phyloP scores from a whole-genome alignment of 2,329 filamentous ascomycete species.

The Ceratocystis smalleyi region DNA sequence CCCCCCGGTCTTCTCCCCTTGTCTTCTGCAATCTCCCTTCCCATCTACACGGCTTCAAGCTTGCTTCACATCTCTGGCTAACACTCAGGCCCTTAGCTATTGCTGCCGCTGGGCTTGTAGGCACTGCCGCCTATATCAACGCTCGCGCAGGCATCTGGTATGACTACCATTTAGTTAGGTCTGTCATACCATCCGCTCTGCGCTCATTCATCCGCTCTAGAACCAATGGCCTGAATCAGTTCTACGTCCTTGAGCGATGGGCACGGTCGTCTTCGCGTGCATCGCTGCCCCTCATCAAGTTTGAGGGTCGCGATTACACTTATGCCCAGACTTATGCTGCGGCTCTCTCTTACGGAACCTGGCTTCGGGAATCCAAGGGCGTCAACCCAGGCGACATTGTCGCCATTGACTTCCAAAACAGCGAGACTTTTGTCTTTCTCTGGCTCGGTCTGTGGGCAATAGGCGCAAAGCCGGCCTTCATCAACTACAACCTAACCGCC shows the following conservation, averaged over 20 bases:
- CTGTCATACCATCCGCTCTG: constrained; percentile 28
- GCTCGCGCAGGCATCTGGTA: constrained; percentile 52
- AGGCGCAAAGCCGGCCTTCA: constrained; percentile 67
- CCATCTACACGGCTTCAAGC: background rate
- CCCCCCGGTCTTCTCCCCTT: background rate
- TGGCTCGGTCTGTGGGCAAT: constrained; percentile 69
- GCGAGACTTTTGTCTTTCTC: constrained; percentile 59
- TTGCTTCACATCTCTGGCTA: background rate
- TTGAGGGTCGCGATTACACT: constrained; percentile 52
- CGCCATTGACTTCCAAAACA: constrained; percentile 69
- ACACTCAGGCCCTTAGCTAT: constrained; percentile 8
- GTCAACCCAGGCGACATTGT: constrained; percentile 61
- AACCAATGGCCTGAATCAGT: constrained; percentile 49
- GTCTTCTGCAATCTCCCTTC: background rate
- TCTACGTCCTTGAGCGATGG: constrained; percentile 57
- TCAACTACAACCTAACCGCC: constrained; percentile 71
- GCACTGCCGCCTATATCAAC: constrained; percentile 58
- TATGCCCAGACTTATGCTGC: constrained; percentile 61
- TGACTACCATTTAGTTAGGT: constrained; percentile 46
- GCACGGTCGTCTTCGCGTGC: constrained; percentile 39
- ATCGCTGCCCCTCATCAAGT: constrained; percentile 47
- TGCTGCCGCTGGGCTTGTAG: constrained; percentile 41
- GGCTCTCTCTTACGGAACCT: constrained; percentile 56
- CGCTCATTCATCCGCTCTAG: constrained; percentile 14
- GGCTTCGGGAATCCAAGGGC: constrained; percentile 49